Percentiles rank a stretch among this genome's conserved stretches.
phyloP scores from a whole-genome alignment of 1,284 basidiomycete genomes.

The Sphaerobolus stellatus region DNA sequence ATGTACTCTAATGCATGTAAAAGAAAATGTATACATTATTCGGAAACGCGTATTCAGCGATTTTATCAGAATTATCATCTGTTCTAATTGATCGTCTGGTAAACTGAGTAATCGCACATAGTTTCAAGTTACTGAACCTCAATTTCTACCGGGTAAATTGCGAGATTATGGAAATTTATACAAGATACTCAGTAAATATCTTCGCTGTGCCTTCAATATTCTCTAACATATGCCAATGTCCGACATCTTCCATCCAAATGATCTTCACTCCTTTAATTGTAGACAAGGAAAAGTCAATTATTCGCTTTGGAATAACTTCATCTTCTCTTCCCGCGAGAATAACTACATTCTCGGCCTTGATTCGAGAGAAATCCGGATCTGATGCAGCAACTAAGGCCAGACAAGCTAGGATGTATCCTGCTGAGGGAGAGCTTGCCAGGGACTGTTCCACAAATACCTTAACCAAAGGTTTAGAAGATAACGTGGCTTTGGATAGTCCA shows the following conservation, averaged over 20 bases:
- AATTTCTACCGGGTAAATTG: no score
- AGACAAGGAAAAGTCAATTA: background rate
- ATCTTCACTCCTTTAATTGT: background rate
- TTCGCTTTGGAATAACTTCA: constrained; percentile 10
- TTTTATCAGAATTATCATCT: no score
- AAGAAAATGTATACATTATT: no score
- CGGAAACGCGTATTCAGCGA: no score
- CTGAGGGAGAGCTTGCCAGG: background rate
- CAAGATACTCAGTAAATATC: constrained; percentile 3
- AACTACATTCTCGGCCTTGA: constrained; percentile 8
- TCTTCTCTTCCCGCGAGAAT: constrained; percentile 16
- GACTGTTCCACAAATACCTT: constrained; percentile 9
- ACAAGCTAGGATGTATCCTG: constrained; percentile 10
- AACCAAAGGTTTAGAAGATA: constrained; percentile 10
- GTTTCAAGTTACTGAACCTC: no score
- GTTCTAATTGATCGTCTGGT: no score
- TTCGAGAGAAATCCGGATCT: constrained; percentile 11
- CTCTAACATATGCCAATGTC: constrained; percentile 4
- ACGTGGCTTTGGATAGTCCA: constrained; percentile 5
- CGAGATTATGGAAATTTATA: no score
- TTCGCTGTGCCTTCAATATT: constrained; percentile 1
- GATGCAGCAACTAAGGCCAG: constrained; percentile 7
- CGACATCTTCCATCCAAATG: background rate
- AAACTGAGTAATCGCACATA: no score
- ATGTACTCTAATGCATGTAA: no score